These are phyloP conservation scores for Sarcodon aspratus DNA, from an alignment of 768 basidiomycete species.

Conservation along the genomic window DNA sequence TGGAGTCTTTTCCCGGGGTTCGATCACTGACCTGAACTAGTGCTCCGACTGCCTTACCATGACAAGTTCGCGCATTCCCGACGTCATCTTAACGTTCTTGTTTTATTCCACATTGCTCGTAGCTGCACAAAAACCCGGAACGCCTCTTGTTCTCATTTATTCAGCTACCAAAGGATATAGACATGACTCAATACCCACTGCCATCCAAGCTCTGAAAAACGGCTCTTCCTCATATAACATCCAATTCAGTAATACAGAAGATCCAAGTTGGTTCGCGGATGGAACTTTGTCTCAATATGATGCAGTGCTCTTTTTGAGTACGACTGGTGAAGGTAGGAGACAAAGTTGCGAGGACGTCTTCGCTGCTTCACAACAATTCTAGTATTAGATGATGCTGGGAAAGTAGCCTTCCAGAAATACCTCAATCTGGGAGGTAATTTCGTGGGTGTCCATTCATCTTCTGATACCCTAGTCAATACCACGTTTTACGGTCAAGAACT, in stretches of 20 bases:
- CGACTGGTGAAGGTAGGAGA: constrained; percentile 29
- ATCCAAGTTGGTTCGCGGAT: constrained; percentile 27
- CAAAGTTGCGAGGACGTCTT: too few relatives aligned
- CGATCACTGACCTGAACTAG: too few relatives aligned
- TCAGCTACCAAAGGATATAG: constrained; percentile 32
- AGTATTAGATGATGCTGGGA: constrained; percentile 30
- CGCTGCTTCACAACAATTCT: background rate
- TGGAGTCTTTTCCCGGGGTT: too few relatives aligned
- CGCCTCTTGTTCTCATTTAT: constrained; percentile 15
- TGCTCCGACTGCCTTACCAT: too few relatives aligned
- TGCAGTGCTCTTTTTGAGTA: constrained; percentile 31
- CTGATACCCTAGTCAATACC: constrained; percentile 28
- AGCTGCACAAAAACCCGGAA: too few relatives aligned
- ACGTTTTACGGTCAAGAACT: constrained; percentile 29
- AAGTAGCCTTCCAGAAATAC: constrained; percentile 29
- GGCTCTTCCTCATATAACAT: constrained; percentile 20
- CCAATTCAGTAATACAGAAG: constrained; percentile 33
- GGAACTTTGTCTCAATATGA: constrained; percentile 29
- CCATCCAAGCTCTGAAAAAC: constrained; percentile 26
- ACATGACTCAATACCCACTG: constrained; percentile 41
- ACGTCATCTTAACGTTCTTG: too few relatives aligned
- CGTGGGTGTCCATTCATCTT: constrained; percentile 33
- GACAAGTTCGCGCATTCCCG: too few relatives aligned
- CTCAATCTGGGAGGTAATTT: constrained; percentile 35
- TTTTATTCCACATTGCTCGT: too few relatives aligned